Percentiles rank a stretch among this genome's conserved stretches.
phyloP scores from a whole-genome alignment of 1,139 yeast genomes.

The Nakaseomyces delphensis region DNA sequence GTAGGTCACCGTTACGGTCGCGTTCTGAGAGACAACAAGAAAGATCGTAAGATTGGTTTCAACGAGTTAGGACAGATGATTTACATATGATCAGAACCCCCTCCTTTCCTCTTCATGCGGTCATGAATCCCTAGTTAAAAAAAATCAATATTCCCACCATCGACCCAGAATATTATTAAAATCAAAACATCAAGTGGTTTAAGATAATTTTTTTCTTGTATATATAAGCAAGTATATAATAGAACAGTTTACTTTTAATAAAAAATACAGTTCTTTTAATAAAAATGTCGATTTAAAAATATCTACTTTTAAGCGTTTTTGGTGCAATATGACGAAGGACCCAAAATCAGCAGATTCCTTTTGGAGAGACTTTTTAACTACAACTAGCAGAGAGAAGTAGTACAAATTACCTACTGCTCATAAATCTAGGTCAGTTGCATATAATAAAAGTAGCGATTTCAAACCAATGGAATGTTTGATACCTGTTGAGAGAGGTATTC shows the following conservation, averaged over 20 bases:
- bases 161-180: not conserved
- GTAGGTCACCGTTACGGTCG: constrained; percentile 93
- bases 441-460: too few species aligned
- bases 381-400: too few species aligned
- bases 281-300: too few species aligned
- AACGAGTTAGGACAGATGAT: constrained; percentile 61
- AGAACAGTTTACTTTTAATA: not conserved
- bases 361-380: not conserved
- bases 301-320: too few species aligned
- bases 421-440: too few species aligned
- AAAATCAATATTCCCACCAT: not conserved
- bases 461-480: constrained; percentile 22
- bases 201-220: not conserved
- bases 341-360: not conserved
- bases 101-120: too few species aligned
- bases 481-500: constrained; percentile 14
- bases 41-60: constrained; percentile 70
- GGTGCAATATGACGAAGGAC: not conserved
- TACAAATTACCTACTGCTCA: too few species aligned
- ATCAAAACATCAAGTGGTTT: not conserved
- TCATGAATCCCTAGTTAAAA: too few species aligned
- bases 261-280: not conserved
- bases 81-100: constrained; percentile 27
- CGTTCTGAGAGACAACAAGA: constrained; percentile 78
- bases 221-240: not conserved